Evolutionary conservation across 176 grass and related monocot species (phyloP).

Genomic region (Calamus simplicifolius): DNA sequence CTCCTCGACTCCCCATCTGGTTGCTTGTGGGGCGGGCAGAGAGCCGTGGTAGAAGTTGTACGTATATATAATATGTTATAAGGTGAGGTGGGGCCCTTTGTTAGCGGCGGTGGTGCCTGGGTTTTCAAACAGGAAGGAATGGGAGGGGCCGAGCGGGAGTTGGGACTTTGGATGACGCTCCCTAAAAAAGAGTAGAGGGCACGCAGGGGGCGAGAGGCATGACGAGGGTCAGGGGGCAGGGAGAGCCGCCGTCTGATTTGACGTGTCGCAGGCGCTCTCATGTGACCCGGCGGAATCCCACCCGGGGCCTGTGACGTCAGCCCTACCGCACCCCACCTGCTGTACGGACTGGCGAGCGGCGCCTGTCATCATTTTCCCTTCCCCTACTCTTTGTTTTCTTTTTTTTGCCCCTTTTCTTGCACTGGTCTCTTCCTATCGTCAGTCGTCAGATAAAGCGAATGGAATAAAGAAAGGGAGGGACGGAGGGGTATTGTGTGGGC

Average conservation of each 20-base stretch:
- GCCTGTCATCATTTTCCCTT: conserved; percentile 28
- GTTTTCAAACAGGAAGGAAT: too few species aligned
- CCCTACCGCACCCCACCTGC: conserved; percentile 47
- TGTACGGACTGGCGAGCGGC: conserved; percentile 31
- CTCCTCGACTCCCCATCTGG: background rate
- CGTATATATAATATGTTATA: too few species aligned
- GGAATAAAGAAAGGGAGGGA: too few species aligned
- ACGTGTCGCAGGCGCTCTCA: conserved; percentile 44
- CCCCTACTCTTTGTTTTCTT: background rate
- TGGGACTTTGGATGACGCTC: too few species aligned
- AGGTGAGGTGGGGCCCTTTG: too few species aligned
- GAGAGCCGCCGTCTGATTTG: conserved; percentile 78
- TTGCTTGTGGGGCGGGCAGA: too few species aligned
- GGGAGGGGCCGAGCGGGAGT: too few species aligned
- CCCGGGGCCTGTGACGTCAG: conserved; percentile 51
- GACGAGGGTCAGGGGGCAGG: conserved; percentile 12
- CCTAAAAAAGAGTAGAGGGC: too few species aligned
- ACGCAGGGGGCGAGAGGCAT: conserved; percentile 1
- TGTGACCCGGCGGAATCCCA: background rate
- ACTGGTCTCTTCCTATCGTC: background rate
- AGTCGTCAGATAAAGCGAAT: too few species aligned
- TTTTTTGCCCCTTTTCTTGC: background rate
- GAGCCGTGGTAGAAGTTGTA: too few species aligned
- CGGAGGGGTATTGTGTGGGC: too few species aligned
- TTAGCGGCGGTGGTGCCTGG: too few species aligned